A percentile compares a stretch with the other conserved stretches of the same genome.
These are phyloP conservation scores for Gracilaria gracilis DNA, from an alignment of 23 red algal genomes.

Conservation along the genomic window DNA sequence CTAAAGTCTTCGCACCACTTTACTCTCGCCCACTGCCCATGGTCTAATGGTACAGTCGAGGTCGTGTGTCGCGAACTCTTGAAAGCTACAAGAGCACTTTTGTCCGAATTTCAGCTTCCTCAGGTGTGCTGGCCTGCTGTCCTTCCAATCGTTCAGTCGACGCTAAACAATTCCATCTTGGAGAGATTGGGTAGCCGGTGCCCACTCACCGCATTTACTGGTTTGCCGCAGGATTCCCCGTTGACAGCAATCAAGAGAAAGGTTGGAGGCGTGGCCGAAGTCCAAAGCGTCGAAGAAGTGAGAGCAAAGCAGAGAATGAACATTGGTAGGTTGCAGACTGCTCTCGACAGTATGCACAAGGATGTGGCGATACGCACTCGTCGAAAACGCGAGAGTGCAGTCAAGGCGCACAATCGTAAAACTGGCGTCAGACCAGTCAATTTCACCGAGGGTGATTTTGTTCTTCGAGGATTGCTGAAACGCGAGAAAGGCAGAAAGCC, in stretches of 20 bases:
- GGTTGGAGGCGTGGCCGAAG: background rate
- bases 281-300: background rate
- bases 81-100: background rate
- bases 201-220: background rate
- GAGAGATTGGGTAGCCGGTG: conserved; percentile 1
- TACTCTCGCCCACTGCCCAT: conserved; percentile 38
- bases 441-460: conserved; percentile 32
- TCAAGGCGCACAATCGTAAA: conserved; percentile 34
- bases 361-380: background rate
- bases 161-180: conserved; percentile 25
- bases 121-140: conserved; percentile 22
- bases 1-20: conserved; percentile 37
- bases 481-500: background rate
- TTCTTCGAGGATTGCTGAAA: conserved; percentile 4
- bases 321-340: background rate
- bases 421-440: background rate
- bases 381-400: background rate
- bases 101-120: conserved; percentile 48
- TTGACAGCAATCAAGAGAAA: background rate
- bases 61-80: conserved; percentile 21
- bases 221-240: background rate
- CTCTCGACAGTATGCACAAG: conserved; percentile 17
- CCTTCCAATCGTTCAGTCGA: background rate
- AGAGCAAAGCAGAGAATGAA: background rate
- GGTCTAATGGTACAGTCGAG: conserved; percentile 58